Evolutionary conservation across 176 grass and related monocot species (phyloP), one percentile per base, ranked within the genome.

Genomic region (Olyra latifolia): DNA sequence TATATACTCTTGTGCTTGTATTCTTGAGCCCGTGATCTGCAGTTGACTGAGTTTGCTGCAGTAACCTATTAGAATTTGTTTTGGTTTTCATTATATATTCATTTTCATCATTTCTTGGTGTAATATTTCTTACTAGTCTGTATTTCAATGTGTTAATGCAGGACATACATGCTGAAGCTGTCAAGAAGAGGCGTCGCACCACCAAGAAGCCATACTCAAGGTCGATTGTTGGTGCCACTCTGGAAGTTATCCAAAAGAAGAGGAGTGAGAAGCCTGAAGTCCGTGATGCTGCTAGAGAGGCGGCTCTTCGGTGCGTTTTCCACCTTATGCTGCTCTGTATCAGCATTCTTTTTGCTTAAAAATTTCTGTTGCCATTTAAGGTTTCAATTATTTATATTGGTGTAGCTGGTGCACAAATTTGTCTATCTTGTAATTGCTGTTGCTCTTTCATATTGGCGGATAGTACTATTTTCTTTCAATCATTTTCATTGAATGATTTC

Each of bases 231-330:
- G 93, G 93, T 63, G 90, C 93, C 42, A 93, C 93, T 23, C 54
- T 97, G 70, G 93, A 93, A 84, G 90, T 93, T 74, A 97, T 97
- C 76, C 90, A 97, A 47, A 97, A 97, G 69, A 97, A 97, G 90
- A 93, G 93, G 47, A 76, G 82, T 6, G 93, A 97, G 88, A 97
- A 97, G 71, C 89, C 93, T 32, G 93, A 97, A 83, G 90, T 97
- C n/a, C 91, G 90, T 48, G 93, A 97, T 90, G 93, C 93, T 66
- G 90, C 93, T n/a, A 86, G 93, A 52, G 90, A 97, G 69, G 93
- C 93, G 1, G 93, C 93, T 89, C 93, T 97, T 27, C 93, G 93
- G 93, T 97, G 89, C 32, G 22, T 78, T 65, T 62, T 77, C 19
- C n/a, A 56, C 19, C 19, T 79, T 42, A 17, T 35, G 20, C 14